Base-by-base conservation (phyloP, 179 eudicot genomes). In the Spinacia oleracea region DNA sequence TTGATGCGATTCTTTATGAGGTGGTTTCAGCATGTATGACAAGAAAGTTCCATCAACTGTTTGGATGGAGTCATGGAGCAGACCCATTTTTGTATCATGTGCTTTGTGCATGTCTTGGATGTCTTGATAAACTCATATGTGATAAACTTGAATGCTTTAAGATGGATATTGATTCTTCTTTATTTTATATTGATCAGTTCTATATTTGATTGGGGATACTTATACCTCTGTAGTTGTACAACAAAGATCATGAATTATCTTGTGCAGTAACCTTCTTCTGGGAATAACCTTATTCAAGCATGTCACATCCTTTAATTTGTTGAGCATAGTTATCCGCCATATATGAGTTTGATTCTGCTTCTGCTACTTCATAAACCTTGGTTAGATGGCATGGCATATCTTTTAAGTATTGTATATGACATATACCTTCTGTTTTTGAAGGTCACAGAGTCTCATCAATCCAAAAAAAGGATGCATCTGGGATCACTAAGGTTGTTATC, bases 401-500 rank as follows among this genome's bases (percentile, higher is more conserved):
- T 50, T 35, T 23, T 65, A 21, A 43, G 7, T 71, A 48, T 48
- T 15, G 35, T 40, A 38, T 50, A 59, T 55, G 38, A 65, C 27
- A 74, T 42, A 32, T 67, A 43, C 29, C 31, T 46, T 77, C 29
- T 45, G 8, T 43, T 50, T 75, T 68, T n/a, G 55, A 80, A 92
- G 98, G 98, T 94, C 31, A 83, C 88, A 84, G 98, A n/a, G n/a
- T n/a, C n/a, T n/a, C n/a, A n/a, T n/a, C n/a, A n/a, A n/a, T n/a
- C n/a, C n/a, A n/a, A n/a, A n/a, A n/a, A n/a, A n/a, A n/a, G n/a
- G n/a, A 94, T 82, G 83, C 90, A 15, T 94, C 98, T 78, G 98
- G 98, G 80, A 94, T 97, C 81, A 97, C 98, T 65, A 94, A 93
- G 85, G 97, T 93, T 83, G 97, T 94, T 77, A 89, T 94, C 76